phyloP scores from a whole-genome alignment of 2,329 filamentous ascomycete genomes.

The Neonectria ditissima region DNA sequence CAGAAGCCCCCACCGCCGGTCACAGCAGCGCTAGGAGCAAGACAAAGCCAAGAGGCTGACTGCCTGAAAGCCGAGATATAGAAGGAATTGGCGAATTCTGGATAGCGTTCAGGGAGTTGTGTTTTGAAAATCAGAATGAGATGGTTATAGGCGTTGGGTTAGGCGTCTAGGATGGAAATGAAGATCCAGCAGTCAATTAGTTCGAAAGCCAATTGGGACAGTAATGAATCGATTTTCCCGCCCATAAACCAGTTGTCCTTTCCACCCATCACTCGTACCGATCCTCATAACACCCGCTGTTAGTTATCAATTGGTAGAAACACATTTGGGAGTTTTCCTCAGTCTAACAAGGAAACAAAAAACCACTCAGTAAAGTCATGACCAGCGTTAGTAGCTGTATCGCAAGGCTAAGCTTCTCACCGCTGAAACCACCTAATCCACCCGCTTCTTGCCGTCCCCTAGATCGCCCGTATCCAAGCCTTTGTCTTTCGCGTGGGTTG shows the following conservation, averaged over 20 bases:
- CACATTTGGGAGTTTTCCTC: constrained; percentile 5
- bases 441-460: constrained; percentile 50
- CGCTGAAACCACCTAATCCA: constrained; percentile 42
- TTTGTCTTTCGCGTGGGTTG: constrained; percentile 33
- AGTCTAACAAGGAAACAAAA: constrained; percentile 22
- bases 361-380: constrained; percentile 25
- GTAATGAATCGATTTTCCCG: neutral
- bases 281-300: constrained; percentile 24
- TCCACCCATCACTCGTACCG: constrained; percentile 10
- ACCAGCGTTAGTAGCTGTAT: constrained; percentile 8
- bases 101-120: neutral
- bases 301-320: constrained; percentile 19
- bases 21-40: neutral
- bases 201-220: neutral
- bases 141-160: neutral
- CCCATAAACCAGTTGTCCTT: neutral
- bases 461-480: constrained; percentile 43
- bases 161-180: neutral
- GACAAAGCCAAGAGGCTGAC: too few relatives aligned
- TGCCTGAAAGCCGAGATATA: neutral
- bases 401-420: neutral
- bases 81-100: neutral
- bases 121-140: too few relatives aligned
- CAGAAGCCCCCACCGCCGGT: neutral
- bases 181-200: neutral